Conservation (phyloP, 1,284 basidiomycete species). For the Flammula alnicola region DNA sequence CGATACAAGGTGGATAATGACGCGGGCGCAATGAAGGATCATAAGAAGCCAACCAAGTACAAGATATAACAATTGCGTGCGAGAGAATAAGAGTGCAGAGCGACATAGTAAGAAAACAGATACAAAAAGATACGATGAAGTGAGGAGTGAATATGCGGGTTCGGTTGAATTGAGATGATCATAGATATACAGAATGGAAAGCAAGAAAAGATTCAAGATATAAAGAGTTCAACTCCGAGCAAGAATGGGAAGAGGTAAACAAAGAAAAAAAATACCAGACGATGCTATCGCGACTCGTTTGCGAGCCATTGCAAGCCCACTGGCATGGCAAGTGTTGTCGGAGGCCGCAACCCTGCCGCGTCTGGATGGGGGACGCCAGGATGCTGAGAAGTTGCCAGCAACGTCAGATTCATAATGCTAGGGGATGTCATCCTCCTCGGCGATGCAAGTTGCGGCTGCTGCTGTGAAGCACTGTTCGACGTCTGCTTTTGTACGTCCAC, state of each 20-base stretch:
- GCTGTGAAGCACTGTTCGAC: conserved; percentile 18
- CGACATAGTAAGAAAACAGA: conserved; percentile 7
- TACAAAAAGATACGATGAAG: conserved; percentile 3
- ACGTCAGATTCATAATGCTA: conserved; percentile 15
- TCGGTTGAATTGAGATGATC: too few relatives aligned
- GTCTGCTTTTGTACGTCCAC: conserved; percentile 24
- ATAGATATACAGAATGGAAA: too few relatives aligned
- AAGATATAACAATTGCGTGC: conserved; percentile 14
- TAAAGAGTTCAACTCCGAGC: conserved; percentile 21
- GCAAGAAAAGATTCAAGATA: conserved; percentile 1
- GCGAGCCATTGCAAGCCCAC: conserved; percentile 63
- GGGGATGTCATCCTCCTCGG: conserved; percentile 31
- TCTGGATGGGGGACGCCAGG: conserved; percentile 23
- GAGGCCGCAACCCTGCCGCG: conserved; percentile 31
- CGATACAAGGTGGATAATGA: conserved; percentile 8
- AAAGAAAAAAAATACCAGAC: conserved; percentile 4
- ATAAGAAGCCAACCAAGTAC: conserved; percentile 18
- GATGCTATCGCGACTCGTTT: conserved; percentile 50
- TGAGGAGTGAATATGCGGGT: too few relatives aligned
- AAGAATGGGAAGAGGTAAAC: conserved; percentile 17
- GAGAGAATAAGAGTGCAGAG: conserved; percentile 3
- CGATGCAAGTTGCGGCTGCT: conserved; percentile 25
- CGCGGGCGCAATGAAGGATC: conserved; percentile 9
- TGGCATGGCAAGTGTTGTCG: conserved; percentile 49
- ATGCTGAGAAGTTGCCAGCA: conserved; percentile 22